Conservation (phyloP, 192 early-diverging fungal genomes). For the Dimargaris cristalligena region DNA sequence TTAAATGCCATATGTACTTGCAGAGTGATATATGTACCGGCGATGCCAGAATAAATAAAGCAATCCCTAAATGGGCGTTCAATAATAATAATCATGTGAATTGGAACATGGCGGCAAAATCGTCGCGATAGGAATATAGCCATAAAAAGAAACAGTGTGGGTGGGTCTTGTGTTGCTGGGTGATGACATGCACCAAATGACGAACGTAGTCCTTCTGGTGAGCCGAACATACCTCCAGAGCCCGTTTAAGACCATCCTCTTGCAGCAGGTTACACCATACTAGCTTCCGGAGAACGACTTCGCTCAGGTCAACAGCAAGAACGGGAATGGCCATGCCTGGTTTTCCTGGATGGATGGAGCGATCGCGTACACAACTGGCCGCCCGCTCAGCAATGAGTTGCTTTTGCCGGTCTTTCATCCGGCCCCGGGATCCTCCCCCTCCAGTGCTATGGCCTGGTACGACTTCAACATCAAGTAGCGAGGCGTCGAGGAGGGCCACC, state of each 20-base stretch:
- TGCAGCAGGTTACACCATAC: constrained; percentile 38
- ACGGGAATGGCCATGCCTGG: constrained; percentile 33
- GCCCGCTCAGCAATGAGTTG: constrained; percentile 28
- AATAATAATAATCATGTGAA: constrained; percentile 22
- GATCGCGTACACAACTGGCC: constrained; percentile 30
- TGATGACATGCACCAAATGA: constrained; percentile 28
- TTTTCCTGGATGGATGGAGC: constrained; percentile 32
- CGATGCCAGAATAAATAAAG: not conserved
- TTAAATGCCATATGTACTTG: no score
- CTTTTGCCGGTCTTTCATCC: constrained; percentile 19
- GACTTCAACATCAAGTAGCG: constrained; percentile 9
- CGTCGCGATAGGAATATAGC: constrained; percentile 54
- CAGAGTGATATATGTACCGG: not conserved
- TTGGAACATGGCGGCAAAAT: constrained; percentile 40
- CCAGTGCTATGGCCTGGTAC: constrained; percentile 18
- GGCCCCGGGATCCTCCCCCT: constrained; percentile 19
- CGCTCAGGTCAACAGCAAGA: constrained; percentile 42
- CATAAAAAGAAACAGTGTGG: constrained; percentile 36
- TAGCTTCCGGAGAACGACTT: constrained; percentile 34
- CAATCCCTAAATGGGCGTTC: not conserved
- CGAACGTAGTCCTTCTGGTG: constrained; percentile 34
- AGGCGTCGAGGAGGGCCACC: not conserved
- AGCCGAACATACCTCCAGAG: constrained; percentile 30
- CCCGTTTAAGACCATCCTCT: constrained; percentile 45
- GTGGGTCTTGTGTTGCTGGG: constrained; percentile 15